Evolutionary conservation across 169 alveolate species (phyloP).

Genomic region (Theileria luwenshuni): DNA sequence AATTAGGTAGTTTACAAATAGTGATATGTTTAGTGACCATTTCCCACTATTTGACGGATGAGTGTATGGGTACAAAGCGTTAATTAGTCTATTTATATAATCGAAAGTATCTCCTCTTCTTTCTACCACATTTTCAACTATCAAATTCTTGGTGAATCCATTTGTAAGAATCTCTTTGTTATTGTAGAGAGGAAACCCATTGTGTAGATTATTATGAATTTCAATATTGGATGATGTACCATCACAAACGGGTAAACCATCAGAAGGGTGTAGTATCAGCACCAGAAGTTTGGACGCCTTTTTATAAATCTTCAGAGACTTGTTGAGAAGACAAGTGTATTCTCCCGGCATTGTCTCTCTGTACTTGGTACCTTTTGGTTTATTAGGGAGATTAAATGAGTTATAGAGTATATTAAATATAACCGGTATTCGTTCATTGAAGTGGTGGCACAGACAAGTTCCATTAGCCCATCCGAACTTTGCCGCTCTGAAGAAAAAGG

Average conservation of each 20-base stretch:
- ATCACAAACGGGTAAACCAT: not conserved
- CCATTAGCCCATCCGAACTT: conserved; percentile 68
- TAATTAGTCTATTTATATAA: conserved; percentile 30
- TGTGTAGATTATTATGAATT: not conserved
- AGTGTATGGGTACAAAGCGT: conserved; percentile 59
- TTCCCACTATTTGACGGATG: conserved; percentile 69
- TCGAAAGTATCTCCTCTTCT: conserved; percentile 24
- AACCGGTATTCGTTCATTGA: conserved; percentile 27
- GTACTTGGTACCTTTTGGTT: conserved; percentile 7
- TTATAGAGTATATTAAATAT: conserved; percentile 34
- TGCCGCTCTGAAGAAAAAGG: conserved; percentile 48
- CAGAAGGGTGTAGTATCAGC: conserved; percentile 7
- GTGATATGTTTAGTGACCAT: conserved; percentile 58
- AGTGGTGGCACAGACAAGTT: conserved; percentile 20
- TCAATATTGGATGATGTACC: not conserved
- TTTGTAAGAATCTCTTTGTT: not conserved
- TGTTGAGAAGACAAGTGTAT: conserved; percentile 33
- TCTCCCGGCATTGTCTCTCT: conserved; percentile 55
- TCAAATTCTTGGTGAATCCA: not conserved
- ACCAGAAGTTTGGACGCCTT: conserved; percentile 39
- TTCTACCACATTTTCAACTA: not conserved
- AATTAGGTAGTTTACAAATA: conserved; percentile 33
- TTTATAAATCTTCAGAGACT: conserved; percentile 29
- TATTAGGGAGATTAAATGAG: conserved; percentile 40
- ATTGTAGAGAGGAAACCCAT: not conserved